Conservation (phyloP, 2,329 filamentous ascomycete genomes). For the Apiospora aurea region DNA sequence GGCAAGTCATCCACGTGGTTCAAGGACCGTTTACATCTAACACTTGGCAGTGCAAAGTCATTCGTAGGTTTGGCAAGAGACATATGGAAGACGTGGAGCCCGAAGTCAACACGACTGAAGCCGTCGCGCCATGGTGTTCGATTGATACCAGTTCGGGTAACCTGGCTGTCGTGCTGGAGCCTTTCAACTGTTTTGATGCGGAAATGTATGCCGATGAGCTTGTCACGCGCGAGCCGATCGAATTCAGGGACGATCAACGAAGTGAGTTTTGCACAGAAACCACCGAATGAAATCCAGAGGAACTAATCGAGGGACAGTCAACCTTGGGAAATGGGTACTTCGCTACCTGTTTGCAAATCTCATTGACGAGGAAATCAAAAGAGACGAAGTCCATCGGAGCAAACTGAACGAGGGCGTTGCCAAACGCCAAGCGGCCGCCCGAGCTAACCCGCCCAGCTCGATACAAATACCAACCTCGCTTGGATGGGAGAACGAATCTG, state of each 20-base stretch:
- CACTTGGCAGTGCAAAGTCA: constrained; percentile 73
- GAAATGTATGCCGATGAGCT: constrained; percentile 97
- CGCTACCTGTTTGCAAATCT: constrained; percentile 89
- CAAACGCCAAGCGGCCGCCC: constrained; percentile 62
- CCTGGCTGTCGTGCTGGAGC: constrained; percentile 88
- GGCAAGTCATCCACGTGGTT: constrained; percentile 53
- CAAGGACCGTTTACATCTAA: constrained; percentile 29
- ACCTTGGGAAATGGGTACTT: constrained; percentile 95
- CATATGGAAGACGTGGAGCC: constrained; percentile 92
- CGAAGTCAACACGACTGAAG: constrained; percentile 85
- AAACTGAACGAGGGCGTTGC: constrained; percentile 69
- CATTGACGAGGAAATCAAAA: constrained; percentile 87
- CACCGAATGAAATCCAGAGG: background rate
- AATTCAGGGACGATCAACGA: constrained; percentile 92
- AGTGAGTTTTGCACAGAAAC: constrained; percentile 61
- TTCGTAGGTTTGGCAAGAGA: constrained; percentile 91
- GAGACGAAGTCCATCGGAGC: constrained; percentile 78
- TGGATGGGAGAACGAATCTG: constrained; percentile 53
- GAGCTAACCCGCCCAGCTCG: constrained; percentile 65
- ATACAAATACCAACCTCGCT: constrained; percentile 55
- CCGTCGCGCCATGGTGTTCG: constrained; percentile 94
- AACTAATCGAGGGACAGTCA: constrained; percentile 58
- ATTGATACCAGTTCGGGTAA: constrained; percentile 93
- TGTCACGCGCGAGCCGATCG: constrained; percentile 72
- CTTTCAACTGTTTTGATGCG: constrained; percentile 96